Evolutionary conservation across 176 grass and related monocot species (phyloP).

Genomic region (Raddia distichophylla): DNA sequence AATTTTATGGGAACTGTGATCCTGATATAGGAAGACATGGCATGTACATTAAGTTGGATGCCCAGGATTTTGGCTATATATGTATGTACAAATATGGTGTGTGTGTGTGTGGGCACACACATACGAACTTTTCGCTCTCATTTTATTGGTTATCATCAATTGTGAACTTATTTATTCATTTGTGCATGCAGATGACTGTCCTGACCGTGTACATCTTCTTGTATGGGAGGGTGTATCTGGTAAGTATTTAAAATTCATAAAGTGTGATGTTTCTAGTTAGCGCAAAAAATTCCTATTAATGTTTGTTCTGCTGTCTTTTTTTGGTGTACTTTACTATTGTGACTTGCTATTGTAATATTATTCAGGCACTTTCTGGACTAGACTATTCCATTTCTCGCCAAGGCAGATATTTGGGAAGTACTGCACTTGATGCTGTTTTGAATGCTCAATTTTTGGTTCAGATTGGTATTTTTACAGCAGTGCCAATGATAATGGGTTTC

Average conservation of each 20-base stretch:
- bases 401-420: conserved; percentile 73
- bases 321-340: background rate
- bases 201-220: conserved; percentile 61
- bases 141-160: background rate
- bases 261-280: background rate
- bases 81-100: background rate
- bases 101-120: background rate
- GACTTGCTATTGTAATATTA: conserved; percentile 34
- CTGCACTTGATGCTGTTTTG: conserved; percentile 88
- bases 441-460: conserved; percentile 98
- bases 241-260: conserved; percentile 23
- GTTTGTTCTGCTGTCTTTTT: background rate
- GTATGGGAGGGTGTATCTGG: conserved; percentile 61
- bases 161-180: conserved; percentile 22
- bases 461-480: conserved; percentile 96
- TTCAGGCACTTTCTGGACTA: conserved; percentile 94
- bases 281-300: background rate
- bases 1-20: background rate
- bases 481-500: conserved; percentile 96
- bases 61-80: background rate
- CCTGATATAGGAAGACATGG: background rate
- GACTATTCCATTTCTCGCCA: conserved; percentile 70
- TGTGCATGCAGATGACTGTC: conserved; percentile 55
- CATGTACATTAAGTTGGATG: background rate
- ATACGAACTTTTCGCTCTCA: background rate